Evolutionary conservation across 2,329 filamentous ascomycete species (phyloP).

Genomic region (Colletotrichum cuscutae): DNA sequence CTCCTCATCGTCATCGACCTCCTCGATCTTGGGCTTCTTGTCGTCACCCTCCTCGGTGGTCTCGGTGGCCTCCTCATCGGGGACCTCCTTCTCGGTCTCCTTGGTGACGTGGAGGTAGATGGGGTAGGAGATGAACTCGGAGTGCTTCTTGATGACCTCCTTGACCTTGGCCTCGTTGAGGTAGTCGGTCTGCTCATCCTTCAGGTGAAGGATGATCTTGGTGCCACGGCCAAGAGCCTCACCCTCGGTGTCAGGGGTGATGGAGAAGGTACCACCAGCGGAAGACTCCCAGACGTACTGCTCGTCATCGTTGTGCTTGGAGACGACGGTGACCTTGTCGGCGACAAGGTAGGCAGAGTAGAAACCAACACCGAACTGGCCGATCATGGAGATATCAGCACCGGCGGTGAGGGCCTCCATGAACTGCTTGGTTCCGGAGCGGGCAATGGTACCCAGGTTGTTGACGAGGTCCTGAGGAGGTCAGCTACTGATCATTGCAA

Average conservation of each 20-base stretch:
- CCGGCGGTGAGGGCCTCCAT: slow-evolving; percentile 99
- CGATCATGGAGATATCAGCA: slow-evolving; percentile 99
- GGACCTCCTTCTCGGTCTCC: slow-evolving; percentile 99
- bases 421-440: slow-evolving; percentile 99
- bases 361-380: slow-evolving; percentile 99
- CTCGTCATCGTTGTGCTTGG: slow-evolving; percentile 99
- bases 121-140: slow-evolving; percentile 99
- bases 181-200: slow-evolving; percentile 99
- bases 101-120: slow-evolving; percentile 99
- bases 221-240: slow-evolving; percentile 93
- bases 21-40: slow-evolving; percentile 96
- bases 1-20: slow-evolving; percentile 88
- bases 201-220: slow-evolving; percentile 98
- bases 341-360: slow-evolving; percentile 99
- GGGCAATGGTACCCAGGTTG: slow-evolving; percentile 99
- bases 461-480: slow-evolving; percentile 89
- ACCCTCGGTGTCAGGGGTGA: slow-evolving; percentile 89
- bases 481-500: slow-evolving; percentile 46
- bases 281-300: slow-evolving; percentile 99
- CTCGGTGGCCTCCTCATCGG: slow-evolving; percentile 88
- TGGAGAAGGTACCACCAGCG: slow-evolving; percentile 96
- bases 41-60: slow-evolving; percentile 76
- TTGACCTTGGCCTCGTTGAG: slow-evolving; percentile 99
- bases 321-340: slow-evolving; percentile 93
- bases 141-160: slow-evolving; percentile 99